phyloP scores from a whole-genome alignment of 495 filamentous ascomycete species.

The Jackrogersella multiformis region DNA sequence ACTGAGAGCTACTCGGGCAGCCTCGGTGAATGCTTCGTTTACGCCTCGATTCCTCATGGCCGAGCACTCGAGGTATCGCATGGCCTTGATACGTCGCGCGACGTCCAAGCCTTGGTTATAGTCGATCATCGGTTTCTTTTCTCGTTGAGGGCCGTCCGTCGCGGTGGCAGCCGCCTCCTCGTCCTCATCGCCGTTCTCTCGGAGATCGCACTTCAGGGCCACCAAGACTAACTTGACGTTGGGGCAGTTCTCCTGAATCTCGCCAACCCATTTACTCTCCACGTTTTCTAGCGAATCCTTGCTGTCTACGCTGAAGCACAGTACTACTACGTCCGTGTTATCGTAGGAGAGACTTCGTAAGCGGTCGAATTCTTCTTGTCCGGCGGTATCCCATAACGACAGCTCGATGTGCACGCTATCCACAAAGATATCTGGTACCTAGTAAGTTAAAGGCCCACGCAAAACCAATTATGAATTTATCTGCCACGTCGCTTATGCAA shows the following conservation, averaged over 20 bases:
- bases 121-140: constrained; percentile 80
- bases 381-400: constrained; percentile 97
- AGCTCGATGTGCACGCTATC: constrained; percentile 96
- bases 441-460: constrained; percentile 18
- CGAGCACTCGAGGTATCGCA: constrained; percentile 98
- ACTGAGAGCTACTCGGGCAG: constrained; percentile 91
- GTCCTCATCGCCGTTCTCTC: constrained; percentile 71
- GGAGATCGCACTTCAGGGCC: constrained; percentile 94
- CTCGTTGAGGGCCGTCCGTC: constrained; percentile 51
- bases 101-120: constrained; percentile 95
- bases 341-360: constrained; percentile 93
- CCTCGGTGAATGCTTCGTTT: constrained; percentile 98
- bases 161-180: constrained; percentile 54
- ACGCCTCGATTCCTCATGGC: constrained; percentile 97
- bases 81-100: constrained; percentile 84
- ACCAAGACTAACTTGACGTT: constrained; percentile 95
- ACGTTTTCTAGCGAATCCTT: constrained; percentile 98
- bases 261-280: constrained; percentile 95
- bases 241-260: constrained; percentile 97
- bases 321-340: constrained; percentile 96
- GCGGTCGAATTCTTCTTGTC: constrained; percentile 99
- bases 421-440: constrained; percentile 86
- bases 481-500: not conserved
- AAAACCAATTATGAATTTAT: not conserved
- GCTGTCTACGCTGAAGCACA: constrained; percentile 97